These are phyloP conservation scores for Pythium aristosporum DNA, from an alignment of 352 stramenopile species.

Conservation along the genomic window DNA sequence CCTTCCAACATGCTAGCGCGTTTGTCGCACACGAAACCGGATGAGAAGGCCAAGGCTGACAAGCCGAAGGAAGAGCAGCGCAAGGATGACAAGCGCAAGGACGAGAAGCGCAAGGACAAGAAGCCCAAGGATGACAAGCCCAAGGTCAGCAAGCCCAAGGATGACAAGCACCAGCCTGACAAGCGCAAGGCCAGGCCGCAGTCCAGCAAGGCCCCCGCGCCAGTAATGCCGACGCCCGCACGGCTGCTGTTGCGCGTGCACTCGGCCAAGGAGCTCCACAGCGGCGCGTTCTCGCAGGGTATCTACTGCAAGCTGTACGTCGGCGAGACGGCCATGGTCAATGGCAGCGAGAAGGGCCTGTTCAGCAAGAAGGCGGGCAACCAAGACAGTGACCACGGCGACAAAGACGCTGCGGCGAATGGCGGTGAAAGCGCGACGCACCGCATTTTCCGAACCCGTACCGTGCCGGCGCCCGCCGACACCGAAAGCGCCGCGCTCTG, in stretches of 20 bases:
- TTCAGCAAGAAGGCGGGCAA: slow-evolving; percentile 26
- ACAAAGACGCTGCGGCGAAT: neutral
- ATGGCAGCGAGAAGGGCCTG: slow-evolving; percentile 43
- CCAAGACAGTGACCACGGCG: slow-evolving; percentile 1
- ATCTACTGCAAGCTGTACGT: slow-evolving; percentile 73
- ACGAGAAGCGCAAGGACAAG: too few species aligned
- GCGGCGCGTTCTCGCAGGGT: slow-evolving; percentile 50
- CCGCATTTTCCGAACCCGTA: slow-evolving; percentile 51
- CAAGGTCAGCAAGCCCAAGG: neutral
- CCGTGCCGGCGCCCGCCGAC: slow-evolving; percentile 15
- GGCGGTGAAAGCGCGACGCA: slow-evolving; percentile 16
- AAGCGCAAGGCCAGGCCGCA: neutral
- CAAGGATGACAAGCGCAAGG: neutral
- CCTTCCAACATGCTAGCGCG: neutral
- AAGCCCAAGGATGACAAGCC: neutral
- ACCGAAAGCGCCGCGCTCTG: slow-evolving; percentile 29
- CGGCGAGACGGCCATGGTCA: slow-evolving; percentile 42
- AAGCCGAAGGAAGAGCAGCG: neutral
- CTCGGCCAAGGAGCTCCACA: slow-evolving; percentile 44
- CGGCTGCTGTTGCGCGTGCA: slow-evolving; percentile 52
- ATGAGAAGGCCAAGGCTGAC: neutral
- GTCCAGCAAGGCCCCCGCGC: neutral
- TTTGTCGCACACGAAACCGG: neutral
- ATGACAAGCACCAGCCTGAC: neutral
- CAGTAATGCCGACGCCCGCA: slow-evolving; percentile 10